Base-by-base conservation (phyloP, 805 yeast genomes). In the Jamesozyma piceae region DNA sequence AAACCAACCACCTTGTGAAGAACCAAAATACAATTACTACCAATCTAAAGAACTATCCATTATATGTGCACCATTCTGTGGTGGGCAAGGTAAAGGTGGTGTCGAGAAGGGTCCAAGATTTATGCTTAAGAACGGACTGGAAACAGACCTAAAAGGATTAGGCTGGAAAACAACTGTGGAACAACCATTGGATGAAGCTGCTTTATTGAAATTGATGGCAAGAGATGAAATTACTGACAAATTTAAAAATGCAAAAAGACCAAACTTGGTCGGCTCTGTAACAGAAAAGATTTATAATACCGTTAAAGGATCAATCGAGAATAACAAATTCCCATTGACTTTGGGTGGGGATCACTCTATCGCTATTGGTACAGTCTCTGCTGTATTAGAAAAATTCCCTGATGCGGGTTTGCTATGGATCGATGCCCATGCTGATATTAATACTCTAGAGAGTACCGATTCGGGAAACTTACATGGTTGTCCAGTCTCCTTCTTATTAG, bases 381-480 rank as follows among this genome's bases (percentile, higher is more conserved):
- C 94, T 2, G 84, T 89, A 27, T 71, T 87, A 48, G 77, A 75
- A 15, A 74, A 76, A 49, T 71, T 82, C 60, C 95, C 96, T 17
- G 87, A 89, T 52, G 87, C 95, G 22, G 88, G 95, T 55, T 71
- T 90, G 32, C 61, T 90, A 48, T 90, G 98, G 98, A 82, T 90
- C 53, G 98, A 90, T 65, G 98, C 98, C 0, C 98, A 90, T 63
- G 96, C 97, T 17, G 98, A 90, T 63, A 82, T 92, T 60, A 92
- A 92, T 69, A 82, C 97, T 1, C 85, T 95, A 10, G 69, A 71
- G 29, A 77, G 87, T 8, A 80, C 97, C 2, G 82, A 74, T 24
- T 78, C 90, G 6, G 97, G 97, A 34, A 92, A 90, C 63, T 71
- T 90, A 53, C 98, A 90, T 63, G 98, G 98, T 5, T 89, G 97